phyloP scores from a whole-genome alignment of 805 yeast genomes.

The Jamesozyma hellenica region DNA sequence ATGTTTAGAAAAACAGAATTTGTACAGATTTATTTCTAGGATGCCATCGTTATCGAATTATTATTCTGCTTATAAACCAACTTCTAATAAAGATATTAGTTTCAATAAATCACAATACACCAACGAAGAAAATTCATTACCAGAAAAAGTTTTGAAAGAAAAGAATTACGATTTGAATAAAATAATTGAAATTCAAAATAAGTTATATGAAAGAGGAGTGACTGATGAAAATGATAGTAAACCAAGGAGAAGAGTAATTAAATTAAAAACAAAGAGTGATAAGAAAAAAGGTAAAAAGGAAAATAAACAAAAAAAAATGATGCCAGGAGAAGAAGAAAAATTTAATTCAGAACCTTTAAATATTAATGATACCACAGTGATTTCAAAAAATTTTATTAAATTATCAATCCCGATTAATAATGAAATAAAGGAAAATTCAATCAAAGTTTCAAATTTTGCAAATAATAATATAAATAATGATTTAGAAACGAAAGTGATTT shows the following conservation, averaged over 20 bases:
- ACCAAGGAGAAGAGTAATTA: conserved; percentile 25
- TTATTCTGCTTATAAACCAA: conserved; percentile 8
- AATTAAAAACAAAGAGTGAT: conserved; percentile 6
- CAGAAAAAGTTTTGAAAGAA: conserved; percentile 17
- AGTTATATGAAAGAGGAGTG: conserved; percentile 24
- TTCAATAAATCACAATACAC: neutral
- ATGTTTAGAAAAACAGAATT: conserved; percentile 28
- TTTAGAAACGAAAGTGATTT: no score
- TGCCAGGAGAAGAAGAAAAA: no score
- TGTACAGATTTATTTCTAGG: conserved; percentile 25
- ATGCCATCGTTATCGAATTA: conserved; percentile 25
- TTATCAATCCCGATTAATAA: neutral
- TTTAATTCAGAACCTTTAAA: neutral
- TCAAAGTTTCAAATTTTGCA: neutral
- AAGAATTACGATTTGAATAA: conserved; percentile 18
- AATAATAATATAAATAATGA: neutral
- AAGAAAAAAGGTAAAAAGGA: neutral
- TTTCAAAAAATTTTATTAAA: neutral
- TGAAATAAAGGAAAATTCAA: neutral
- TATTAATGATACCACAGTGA: neutral
- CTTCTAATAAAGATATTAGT: neutral
- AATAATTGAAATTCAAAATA: conserved; percentile 27
- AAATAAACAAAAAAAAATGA: neutral
- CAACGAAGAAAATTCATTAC: conserved; percentile 14
- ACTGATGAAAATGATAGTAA: conserved; percentile 19